Evolutionary conservation across 805 yeast genomes (phyloP).

Genomic region (Deakozyma indianensis): DNA sequence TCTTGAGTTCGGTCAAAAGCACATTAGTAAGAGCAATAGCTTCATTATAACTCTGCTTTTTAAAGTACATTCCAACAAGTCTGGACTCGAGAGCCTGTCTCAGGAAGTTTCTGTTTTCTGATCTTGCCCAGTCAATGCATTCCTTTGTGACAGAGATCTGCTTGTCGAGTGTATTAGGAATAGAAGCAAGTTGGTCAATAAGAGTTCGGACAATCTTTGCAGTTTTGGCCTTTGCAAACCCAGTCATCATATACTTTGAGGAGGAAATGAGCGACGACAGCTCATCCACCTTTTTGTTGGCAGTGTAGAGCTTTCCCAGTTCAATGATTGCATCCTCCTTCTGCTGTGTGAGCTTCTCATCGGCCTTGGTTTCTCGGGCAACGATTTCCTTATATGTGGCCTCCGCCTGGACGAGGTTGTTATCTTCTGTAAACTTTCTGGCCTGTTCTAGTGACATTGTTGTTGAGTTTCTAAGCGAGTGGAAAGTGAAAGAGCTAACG

Average conservation of each 20-base stretch:
- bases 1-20: constrained; percentile 73
- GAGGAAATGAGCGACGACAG: constrained; percentile 49
- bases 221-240: constrained; percentile 84
- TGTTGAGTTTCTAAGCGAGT: neutral
- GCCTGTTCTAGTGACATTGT: neutral
- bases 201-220: constrained; percentile 77
- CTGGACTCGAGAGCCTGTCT: constrained; percentile 81
- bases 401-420: neutral
- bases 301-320: constrained; percentile 58
- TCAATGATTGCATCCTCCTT: constrained; percentile 62
- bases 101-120: constrained; percentile 72
- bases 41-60: constrained; percentile 48
- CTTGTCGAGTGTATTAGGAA: constrained; percentile 45
- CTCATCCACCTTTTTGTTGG: constrained; percentile 30
- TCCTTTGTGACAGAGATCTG: constrained; percentile 65
- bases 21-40: constrained; percentile 59
- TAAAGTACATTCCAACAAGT: constrained; percentile 60
- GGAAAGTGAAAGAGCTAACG: too few relatives aligned
- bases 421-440: neutral
- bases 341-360: constrained; percentile 32
- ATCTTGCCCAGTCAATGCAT: constrained; percentile 75
- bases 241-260: constrained; percentile 57
- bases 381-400: constrained; percentile 2
- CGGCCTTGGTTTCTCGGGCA: constrained; percentile 14
- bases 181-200: constrained; percentile 57